Evolutionary conservation across 352 stramenopile species (phyloP), one percentile per base, ranked within the genome.

Genomic region (Bremia lactucae): DNA sequence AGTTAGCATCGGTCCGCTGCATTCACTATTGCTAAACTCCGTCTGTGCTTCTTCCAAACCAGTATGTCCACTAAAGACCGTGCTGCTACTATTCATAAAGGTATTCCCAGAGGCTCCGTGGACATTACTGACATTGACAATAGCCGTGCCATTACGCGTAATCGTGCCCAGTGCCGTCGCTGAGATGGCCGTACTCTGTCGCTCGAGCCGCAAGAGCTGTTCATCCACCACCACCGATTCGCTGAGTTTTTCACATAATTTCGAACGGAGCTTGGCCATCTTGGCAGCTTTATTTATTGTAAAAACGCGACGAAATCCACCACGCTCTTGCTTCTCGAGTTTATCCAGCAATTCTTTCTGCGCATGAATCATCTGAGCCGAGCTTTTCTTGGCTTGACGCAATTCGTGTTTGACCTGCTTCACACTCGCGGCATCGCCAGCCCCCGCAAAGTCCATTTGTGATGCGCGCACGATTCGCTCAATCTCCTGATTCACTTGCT

Each of bases 281-380:
- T 78, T 82, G 29, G 73, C 62, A 4, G 73, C 62, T 9, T 71
- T 72, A 46, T 88, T 86, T 35, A 87, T 47, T 6, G 70, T 70
- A 45, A 88, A 86, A 13, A 86, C 71, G 18, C 71, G 66, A 1
- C 76, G 73, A 19, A 86, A 52, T 1, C 70, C 62, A 29, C 71
- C 60, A 16, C 71, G 70, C 38, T 88, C 76, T 33, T 86, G 73
- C 33, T 61, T 64, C 55, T 85, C 76, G 52, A 88, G 82, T 46
- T 88, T 88, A 52, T 88, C 72, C 36, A 88, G 65, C 35, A 88
- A 47, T 44, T 84, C 73, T 43, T 87, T 85, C 51, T 88, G 76
- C 29, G 68, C 80, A 46, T 86, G 73, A 46, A 88, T 83, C 55
- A 82, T 80, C 48, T 83, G 65, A 15, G 62, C 63, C 46, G 76